A percentile compares a stretch with the other conserved stretches of the same genome.
These are phyloP conservation scores for Straminergon stramineum DNA, from an alignment of 225 moss, liverwort and hornwort species.

Conservation along the genomic window DNA sequence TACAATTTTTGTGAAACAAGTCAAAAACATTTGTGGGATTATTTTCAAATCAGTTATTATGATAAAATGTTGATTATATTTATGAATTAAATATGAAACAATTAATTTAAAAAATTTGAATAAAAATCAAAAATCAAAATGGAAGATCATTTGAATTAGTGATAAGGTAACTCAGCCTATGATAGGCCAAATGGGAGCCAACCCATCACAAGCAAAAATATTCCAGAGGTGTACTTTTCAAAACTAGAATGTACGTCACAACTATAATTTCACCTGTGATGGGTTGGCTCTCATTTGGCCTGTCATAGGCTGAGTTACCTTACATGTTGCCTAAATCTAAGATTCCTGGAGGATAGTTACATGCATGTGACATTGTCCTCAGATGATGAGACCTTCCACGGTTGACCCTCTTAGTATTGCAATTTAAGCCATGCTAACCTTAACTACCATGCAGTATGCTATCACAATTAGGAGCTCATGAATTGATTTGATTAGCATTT, in stretches of 20 bases:
- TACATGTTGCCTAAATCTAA: neutral
- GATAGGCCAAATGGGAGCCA: too few relatives aligned
- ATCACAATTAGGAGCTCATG: neutral
- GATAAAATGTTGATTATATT: too few relatives aligned
- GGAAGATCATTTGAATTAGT: neutral
- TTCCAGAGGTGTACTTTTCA: too few relatives aligned
- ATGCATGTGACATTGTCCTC: neutral
- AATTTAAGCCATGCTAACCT: neutral
- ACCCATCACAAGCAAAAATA: too few relatives aligned
- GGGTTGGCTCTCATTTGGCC: too few relatives aligned
- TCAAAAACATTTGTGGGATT: neutral
- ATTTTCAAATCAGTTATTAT: neutral
- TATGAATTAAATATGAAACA: neutral
- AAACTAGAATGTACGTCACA: too few relatives aligned
- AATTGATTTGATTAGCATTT: neutral
- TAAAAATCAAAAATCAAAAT: neutral
- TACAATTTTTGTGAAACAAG: neutral
- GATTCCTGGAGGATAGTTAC: neutral
- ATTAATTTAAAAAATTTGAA: neutral
- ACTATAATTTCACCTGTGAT: too few relatives aligned
- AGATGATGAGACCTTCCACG: neutral
- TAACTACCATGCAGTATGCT: neutral
- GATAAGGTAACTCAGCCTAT: neutral
- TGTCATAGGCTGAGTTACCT: too few relatives aligned
- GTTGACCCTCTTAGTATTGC: neutral